phyloP scores from a whole-genome alignment of 1,284 basidiomycete genomes.

The Cryptococcus jaspeensis region DNA sequence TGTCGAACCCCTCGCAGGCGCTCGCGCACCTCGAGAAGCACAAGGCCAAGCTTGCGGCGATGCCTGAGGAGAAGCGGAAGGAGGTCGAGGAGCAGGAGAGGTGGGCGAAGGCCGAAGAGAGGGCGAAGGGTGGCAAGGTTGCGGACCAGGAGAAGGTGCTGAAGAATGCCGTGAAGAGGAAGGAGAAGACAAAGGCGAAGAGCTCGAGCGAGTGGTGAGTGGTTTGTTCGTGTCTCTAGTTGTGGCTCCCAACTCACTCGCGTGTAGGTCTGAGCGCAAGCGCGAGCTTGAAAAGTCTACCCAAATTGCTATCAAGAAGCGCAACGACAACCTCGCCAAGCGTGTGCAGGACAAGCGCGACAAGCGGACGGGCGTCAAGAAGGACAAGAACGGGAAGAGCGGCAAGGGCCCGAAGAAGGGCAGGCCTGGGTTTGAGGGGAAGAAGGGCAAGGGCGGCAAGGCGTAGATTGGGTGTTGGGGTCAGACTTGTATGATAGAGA shows the following conservation, averaged over 20 bases:
- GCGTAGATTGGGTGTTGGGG: not conserved
- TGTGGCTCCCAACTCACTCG: slow-evolving; percentile 9
- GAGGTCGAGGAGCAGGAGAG: slow-evolving; percentile 71
- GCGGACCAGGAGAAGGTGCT: slow-evolving; percentile 74
- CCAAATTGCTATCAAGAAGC: slow-evolving; percentile 81
- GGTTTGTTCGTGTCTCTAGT: not conserved
- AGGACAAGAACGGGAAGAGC: slow-evolving; percentile 41
- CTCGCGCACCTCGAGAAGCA: slow-evolving; percentile 72
- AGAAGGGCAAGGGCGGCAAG: slow-evolving; percentile 25
- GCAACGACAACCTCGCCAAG: slow-evolving; percentile 79
- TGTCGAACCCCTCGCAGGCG: slow-evolving; percentile 77
- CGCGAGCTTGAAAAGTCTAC: slow-evolving; percentile 68
- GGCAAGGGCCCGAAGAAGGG: slow-evolving; percentile 10
- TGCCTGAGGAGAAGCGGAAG: slow-evolving; percentile 77
- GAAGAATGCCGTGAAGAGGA: slow-evolving; percentile 85
- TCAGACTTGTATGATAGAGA: not conserved
- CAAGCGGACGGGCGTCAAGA: slow-evolving; percentile 62
- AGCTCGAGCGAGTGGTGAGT: slow-evolving; percentile 79
- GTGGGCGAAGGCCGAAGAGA: slow-evolving; percentile 82
- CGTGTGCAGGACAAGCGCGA: slow-evolving; percentile 75
- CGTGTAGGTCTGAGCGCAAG: slow-evolving; percentile 75
- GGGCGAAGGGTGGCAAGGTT: slow-evolving; percentile 81
- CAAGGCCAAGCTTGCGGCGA: slow-evolving; percentile 66
- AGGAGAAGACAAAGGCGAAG: slow-evolving; percentile 82
- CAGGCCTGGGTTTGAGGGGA: slow-evolving; percentile 44